Base-by-base conservation (phyloP, 495 filamentous ascomycete species). In the Astrothelium macrocarpum region DNA sequence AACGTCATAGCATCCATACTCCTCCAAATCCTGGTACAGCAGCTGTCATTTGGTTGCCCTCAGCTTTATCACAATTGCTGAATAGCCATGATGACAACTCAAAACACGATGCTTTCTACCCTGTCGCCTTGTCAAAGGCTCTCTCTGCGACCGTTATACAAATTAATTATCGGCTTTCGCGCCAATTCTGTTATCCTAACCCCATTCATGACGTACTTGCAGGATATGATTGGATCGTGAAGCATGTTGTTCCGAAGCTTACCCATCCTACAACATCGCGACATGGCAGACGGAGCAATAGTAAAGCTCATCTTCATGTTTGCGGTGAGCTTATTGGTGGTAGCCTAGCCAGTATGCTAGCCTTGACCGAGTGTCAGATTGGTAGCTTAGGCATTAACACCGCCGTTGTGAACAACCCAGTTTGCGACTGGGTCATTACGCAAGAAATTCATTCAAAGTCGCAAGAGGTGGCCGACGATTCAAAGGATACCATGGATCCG, bases 291-390 rank as follows among this genome's bases (percentile, higher is more conserved):
- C 63, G 64, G 29, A 29, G 59, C 20, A 64, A 60, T 32, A 14
- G 34, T 7, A 63, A 61, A 18, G 29, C 25, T 20, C 70, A 72
- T 7, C 62, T 85, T 0, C 77, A 76, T 32, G 73, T 85, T 23
- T 76, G 76, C 62, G 84, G 83, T 34, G 78, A 80, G 32, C 78
- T 83, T 59, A 69, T 83, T 23, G 84, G 83, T 10, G 84, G 82
- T 16, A 78, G 79, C 0, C 71, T 85, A 32, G 82, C 84, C 1
- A 72, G 79, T 1, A 85, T 82, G 80, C 76, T 86, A 14, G 79
- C 82, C 0, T 70, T 86, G 49, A 86, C 83, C 42, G 84, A 86
- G 74, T 80, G 81, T 23, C 73, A 74, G 20, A 64, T 69, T 14
- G 70, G 69, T 10, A 62, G 68, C 29, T 68, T 58, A 14, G 65